Base-by-base conservation (phyloP, 768 basidiomycete species). In the Panaeolus papilionaceus region DNA sequence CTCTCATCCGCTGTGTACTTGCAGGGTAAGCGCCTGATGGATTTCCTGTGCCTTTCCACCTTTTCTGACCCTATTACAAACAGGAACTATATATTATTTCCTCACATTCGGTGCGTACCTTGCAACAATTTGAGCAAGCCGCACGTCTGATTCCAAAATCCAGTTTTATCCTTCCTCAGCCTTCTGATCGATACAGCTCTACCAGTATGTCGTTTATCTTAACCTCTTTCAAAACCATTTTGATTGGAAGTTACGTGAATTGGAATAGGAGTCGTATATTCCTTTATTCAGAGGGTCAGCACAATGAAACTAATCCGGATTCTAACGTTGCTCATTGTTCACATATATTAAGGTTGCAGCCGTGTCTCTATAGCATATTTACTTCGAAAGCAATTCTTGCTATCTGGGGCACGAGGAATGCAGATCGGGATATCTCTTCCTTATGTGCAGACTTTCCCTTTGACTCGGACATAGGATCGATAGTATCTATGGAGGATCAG, bases 211-310 rank as follows among this genome's bases (percentile, higher is more conserved):
- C 1, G 28, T 3, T 26, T 4, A 58, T 16, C 16, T 12, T 23
- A 28, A 2, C 20, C 10, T 11, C 10, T 11, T 58, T 28, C n/a
- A 18, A 33, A 16, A n/a, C 4, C 12, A 2, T 10, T 37, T 16
- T 58, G 28, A 28, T 33, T 58, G n/a, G 20, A 23, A 51, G 42
- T 18, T 20, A 9, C 1, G 23, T 1, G 23, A 23, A 23, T 23
- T 23, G 23, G 23, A 23, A 49, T 33, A 58, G 54, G 20, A 4
- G 4, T 58, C 54, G 0, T 58, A 58, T 10, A 58, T 58, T 37
- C 54, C 54, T 33, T 58, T 58, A n/a, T 58, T 58, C 28, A 28
- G 54, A 58, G 54, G 54, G 54, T 58, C 33, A 16, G 54, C 16
- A 23, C 49, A 33, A 23, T 10, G 16, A 58, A 11, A 33, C 33